Percentiles rank a stretch among this genome's conserved stretches.
These are phyloP conservation scores for Diaporthe caulivora DNA, from an alignment of 2,329 filamentous ascomycete species.

Conservation along the genomic window DNA sequence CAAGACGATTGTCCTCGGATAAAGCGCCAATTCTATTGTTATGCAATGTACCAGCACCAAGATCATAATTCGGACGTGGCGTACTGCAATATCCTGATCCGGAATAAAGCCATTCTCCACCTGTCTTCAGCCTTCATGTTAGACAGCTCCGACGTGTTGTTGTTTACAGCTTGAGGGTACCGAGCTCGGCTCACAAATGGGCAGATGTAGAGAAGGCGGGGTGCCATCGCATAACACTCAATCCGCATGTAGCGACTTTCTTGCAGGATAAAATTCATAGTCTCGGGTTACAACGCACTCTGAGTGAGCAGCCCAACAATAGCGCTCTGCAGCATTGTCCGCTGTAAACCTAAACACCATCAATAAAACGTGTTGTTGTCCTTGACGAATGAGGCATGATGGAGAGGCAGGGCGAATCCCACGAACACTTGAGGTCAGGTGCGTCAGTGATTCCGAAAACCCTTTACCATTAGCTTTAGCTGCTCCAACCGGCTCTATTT, in stretches of 20 bases:
- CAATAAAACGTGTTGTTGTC: neutral
- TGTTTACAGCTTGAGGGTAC: neutral
- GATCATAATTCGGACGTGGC: no score
- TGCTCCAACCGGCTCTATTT: no score
- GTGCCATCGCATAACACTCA: neutral
- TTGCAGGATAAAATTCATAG: neutral
- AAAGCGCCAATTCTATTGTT: neutral
- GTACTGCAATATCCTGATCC: neutral
- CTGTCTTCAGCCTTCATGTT: no score
- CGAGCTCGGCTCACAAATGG: neutral
- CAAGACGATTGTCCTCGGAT: no score
- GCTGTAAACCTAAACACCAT: neutral
- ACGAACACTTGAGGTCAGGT: neutral
- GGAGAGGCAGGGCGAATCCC: neutral
- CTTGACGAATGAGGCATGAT: neutral
- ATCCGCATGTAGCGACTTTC: neutral
- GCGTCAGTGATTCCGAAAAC: no score
- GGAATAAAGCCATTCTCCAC: neutral
- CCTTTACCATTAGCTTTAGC: no score
- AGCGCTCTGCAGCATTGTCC: neutral
- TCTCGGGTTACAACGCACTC: no score
- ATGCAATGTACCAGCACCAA: no score
- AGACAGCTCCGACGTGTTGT: no score
- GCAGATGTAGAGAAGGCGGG: neutral
- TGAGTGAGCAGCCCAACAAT: neutral